phyloP scores from a whole-genome alignment of 768 basidiomycete genomes.

The Pleurotus eryngii region DNA sequence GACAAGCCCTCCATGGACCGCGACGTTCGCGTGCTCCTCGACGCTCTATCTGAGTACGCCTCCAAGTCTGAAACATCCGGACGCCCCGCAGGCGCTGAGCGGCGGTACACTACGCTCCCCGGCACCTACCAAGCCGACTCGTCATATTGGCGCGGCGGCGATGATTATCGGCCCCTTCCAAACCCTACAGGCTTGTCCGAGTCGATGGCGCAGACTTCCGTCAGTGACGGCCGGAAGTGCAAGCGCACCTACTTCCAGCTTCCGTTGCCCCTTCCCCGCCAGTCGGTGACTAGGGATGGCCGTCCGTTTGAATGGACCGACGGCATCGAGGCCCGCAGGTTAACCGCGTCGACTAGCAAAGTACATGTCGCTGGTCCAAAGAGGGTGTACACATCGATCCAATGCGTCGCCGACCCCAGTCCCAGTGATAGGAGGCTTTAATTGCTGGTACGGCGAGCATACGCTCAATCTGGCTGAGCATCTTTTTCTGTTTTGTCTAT shows the following conservation, averaged over 20 bases:
- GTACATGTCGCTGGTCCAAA: neutral
- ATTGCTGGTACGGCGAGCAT: too few relatives aligned
- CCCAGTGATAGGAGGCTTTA: neutral
- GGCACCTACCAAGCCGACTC: neutral
- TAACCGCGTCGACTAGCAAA: neutral
- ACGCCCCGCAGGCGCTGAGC: neutral
- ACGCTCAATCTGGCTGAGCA: too few relatives aligned
- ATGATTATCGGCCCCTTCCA: neutral
- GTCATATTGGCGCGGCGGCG: neutral
- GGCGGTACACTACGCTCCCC: neutral
- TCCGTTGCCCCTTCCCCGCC: neutral
- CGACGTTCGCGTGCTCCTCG: slow-evolving; percentile 16
- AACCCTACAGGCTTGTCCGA: neutral
- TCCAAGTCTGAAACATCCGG: neutral
- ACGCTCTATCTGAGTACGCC: slow-evolving; percentile 9
- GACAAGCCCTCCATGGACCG: slow-evolving; percentile 4
- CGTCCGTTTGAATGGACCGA: neutral
- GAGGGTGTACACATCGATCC: neutral
- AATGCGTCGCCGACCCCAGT: too few relatives aligned
- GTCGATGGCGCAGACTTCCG: neutral
- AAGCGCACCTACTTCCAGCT: neutral
- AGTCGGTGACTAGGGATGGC: neutral
- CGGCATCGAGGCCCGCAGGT: neutral
- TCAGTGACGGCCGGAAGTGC: neutral
- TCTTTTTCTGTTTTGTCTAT: neutral